These are phyloP conservation scores for Nemophila menziesii DNA, from an alignment of 257 asterid genomes.

Conservation along the genomic window DNA sequence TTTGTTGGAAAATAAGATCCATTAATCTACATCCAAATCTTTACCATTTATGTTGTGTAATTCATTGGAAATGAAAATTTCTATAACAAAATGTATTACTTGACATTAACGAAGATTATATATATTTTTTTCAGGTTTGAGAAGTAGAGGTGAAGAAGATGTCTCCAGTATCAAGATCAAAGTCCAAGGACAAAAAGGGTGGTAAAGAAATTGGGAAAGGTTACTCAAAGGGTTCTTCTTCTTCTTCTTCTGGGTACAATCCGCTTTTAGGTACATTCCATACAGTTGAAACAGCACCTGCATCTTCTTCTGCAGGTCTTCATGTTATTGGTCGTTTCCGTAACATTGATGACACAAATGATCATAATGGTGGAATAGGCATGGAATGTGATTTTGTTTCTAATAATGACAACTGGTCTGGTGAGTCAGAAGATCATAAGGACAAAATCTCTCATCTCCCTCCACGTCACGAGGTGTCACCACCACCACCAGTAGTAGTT, in stretches of 20 bases:
- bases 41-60: too few species aligned
- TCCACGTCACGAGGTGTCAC: slow-evolving; percentile 32
- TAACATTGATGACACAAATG: slow-evolving; percentile 75
- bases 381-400: slow-evolving; percentile 65
- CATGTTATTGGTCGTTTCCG: slow-evolving; percentile 68
- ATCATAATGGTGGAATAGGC: slow-evolving; percentile 48
- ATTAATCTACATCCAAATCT: too few species aligned
- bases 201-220: slow-evolving; percentile 57
- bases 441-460: slow-evolving; percentile 26
- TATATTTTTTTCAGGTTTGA: slow-evolving; percentile 22
- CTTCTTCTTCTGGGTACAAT: slow-evolving; percentile 71
- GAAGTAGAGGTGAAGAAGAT: slow-evolving; percentile 28
- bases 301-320: slow-evolving; percentile 35
- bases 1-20: too few species aligned
- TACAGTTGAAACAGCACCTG: slow-evolving; percentile 50
- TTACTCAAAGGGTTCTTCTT: slow-evolving; percentile 47
- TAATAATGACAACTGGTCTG: slow-evolving; percentile 92
- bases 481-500: too few species aligned
- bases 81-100: too few species aligned
- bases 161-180: slow-evolving; percentile 71
- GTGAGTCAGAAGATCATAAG: slow-evolving; percentile 78
- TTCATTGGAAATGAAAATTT: too few species aligned
- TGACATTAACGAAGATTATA: neutral
- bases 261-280: slow-evolving; percentile 69
- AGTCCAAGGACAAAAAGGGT: slow-evolving; percentile 68